Conservation (phyloP, 2,329 filamentous ascomycete genomes). For the Calycina marina region DNA sequence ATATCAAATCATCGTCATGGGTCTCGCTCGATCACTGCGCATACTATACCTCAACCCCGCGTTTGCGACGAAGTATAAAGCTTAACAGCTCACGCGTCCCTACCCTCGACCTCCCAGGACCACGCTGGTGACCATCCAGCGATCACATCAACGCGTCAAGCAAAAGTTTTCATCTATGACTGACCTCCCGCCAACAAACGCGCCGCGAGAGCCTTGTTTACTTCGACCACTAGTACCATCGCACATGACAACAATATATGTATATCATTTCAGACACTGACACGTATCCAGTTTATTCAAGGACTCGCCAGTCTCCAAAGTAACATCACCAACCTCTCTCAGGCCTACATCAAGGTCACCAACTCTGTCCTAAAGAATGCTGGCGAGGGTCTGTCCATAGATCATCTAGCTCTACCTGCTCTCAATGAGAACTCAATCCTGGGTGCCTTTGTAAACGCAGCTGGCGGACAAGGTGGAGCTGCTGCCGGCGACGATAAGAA, state of each 20-base stretch:
- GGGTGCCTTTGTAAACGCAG: slow-evolving; percentile 19
- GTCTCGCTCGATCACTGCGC: too few relatives aligned
- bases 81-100: slow-evolving; percentile 12
- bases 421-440: slow-evolving; percentile 29
- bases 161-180: slow-evolving; percentile 5
- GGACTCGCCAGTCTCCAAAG: slow-evolving; percentile 67
- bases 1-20: too few relatives aligned
- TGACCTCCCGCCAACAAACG: not conserved
- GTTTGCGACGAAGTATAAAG: too few relatives aligned
- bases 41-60: too few relatives aligned
- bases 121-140: too few relatives aligned
- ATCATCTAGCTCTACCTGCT: slow-evolving; percentile 30
- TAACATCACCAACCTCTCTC: slow-evolving; percentile 64
- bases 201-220: too few relatives aligned
- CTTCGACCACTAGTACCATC: too few relatives aligned
- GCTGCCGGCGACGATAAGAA: slow-evolving; percentile 55
- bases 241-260: too few relatives aligned
- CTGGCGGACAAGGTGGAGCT: slow-evolving; percentile 26
- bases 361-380: slow-evolving; percentile 63
- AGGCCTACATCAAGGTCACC: slow-evolving; percentile 78
- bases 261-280: too few relatives aligned
- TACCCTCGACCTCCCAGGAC: not conserved
- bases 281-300: slow-evolving; percentile 48
- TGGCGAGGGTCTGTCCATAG: slow-evolving; percentile 27
- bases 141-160: slow-evolving; percentile 10